Percentiles rank a stretch among this genome's conserved stretches.
These are phyloP conservation scores for Arxiozyma heterogenica DNA, from an alignment of 1,139 yeast species.

Conservation along the genomic window DNA sequence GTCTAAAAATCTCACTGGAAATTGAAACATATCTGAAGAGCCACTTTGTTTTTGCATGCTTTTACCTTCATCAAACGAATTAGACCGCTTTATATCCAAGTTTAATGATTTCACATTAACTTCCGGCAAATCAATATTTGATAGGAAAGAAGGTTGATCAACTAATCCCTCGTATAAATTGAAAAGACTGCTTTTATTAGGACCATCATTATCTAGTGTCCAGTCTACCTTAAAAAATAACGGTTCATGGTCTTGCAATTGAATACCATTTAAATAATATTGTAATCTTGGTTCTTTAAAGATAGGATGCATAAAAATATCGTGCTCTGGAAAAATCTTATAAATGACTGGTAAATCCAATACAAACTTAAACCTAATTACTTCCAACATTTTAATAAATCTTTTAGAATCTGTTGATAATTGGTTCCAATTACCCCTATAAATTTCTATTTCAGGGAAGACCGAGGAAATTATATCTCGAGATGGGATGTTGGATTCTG, in stretches of 20 bases:
- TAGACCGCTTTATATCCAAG: no score
- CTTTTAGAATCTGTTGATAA: conserved; percentile 13
- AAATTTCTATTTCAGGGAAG: conserved; percentile 27
- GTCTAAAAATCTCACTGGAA: no score
- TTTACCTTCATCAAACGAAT: no score
- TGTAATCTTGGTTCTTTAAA: conserved; percentile 22
- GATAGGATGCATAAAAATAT: conserved; percentile 20
- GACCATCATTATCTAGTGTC: conserved; percentile 5
- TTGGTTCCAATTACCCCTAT: conserved; percentile 10
- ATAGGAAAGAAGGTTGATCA: conserved; percentile 7
- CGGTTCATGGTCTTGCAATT: neutral
- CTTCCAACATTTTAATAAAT: conserved; percentile 19
- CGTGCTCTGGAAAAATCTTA: conserved; percentile 26
- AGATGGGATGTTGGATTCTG: conserved; percentile 6
- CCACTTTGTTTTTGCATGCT: no score
- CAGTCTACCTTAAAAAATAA: conserved; percentile 11
- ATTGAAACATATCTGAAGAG: no score
- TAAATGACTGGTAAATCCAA: conserved; percentile 23
- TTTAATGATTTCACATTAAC: neutral
- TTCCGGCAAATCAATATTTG: neutral
- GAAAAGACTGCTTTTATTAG: neutral
- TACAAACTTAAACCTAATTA: conserved; percentile 20
- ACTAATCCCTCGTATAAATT: conserved; percentile 9
- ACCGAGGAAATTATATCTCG: conserved; percentile 15
- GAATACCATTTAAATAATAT: conserved; percentile 14